Evolutionary conservation across 345 rosid species (phyloP).

Genomic region (Cardiospermum halicacabum): DNA sequence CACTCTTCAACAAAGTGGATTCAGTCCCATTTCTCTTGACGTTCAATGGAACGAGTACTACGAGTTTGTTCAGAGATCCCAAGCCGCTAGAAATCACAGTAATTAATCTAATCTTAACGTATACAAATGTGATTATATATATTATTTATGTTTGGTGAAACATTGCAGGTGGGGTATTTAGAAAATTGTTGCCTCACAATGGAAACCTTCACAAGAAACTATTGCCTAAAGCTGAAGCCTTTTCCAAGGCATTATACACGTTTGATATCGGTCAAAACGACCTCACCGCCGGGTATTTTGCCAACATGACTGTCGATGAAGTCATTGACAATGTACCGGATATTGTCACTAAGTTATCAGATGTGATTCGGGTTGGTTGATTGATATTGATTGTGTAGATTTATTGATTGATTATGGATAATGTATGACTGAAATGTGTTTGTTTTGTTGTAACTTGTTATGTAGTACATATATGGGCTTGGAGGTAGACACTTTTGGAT

Average conservation of each 20-base stretch:
- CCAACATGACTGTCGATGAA: conserved; percentile 37
- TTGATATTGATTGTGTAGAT: background rate
- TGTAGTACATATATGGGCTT: conserved; percentile 35
- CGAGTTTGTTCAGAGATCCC: conserved; percentile 57
- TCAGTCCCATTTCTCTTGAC: conserved; percentile 78
- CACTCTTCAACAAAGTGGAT: conserved; percentile 64
- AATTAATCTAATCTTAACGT: background rate
- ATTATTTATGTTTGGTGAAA: background rate
- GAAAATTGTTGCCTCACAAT: conserved; percentile 35
- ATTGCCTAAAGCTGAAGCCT: conserved; percentile 41
- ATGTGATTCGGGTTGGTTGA: conserved; percentile 30
- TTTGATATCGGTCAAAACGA: conserved; percentile 81
- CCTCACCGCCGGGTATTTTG: conserved; percentile 52
- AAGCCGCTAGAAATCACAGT: conserved; percentile 46
- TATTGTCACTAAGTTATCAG: conserved; percentile 36
- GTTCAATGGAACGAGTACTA: conserved; percentile 55
- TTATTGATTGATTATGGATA: background rate
- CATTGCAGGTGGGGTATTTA: conserved; percentile 36
- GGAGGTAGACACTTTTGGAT: conserved; percentile 66
- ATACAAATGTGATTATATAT: too few species aligned
- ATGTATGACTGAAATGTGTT: background rate
- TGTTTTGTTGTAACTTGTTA: too few species aligned
- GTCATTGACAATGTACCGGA: conserved; percentile 47
- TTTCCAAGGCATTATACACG: conserved; percentile 50
- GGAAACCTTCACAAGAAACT: conserved; percentile 32